Percentiles rank a stretch among this genome's conserved stretches.
phyloP scores from a whole-genome alignment of 176 grass and related monocot genomes.

The Dendrocalamus sinicus region DNA sequence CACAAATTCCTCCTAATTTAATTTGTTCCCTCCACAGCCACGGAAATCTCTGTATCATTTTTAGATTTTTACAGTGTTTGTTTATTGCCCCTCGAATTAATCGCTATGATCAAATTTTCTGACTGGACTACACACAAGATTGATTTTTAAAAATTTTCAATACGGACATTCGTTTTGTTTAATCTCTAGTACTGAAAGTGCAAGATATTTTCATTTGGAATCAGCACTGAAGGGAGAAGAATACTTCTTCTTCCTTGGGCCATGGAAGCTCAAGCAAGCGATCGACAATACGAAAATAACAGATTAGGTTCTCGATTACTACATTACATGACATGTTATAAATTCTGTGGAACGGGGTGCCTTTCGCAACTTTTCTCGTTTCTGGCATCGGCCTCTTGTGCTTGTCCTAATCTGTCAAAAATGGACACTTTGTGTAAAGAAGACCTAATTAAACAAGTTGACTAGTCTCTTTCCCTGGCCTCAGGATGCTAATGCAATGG shows the following conservation, averaged over 20 bases:
- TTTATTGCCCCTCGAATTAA: background rate
- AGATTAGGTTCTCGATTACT: background rate
- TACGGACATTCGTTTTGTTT: background rate
- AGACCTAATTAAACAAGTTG: conserved; percentile 4
- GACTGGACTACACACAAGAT: background rate
- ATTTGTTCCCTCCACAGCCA: background rate
- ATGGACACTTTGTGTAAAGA: background rate
- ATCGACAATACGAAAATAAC: background rate
- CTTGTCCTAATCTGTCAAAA: conserved; percentile 41
- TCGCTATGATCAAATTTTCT: background rate
- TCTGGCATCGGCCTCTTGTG: conserved; percentile 29
- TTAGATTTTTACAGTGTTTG: background rate
- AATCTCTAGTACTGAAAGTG: background rate
- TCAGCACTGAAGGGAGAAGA: background rate
- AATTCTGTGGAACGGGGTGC: background rate
- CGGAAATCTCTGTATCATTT: background rate
- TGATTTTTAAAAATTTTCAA: background rate
- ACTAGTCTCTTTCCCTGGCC: background rate
- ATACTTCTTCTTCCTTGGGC: background rate
- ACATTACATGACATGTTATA: background rate
- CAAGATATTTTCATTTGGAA: background rate
- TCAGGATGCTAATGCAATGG: conserved; percentile 11
- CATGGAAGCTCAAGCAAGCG: background rate
- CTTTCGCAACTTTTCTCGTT: conserved; percentile 2
- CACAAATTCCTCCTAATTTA: background rate